Conservation (phyloP, 2,329 filamentous ascomycete genomes). For the Nothopassalora personata region DNA sequence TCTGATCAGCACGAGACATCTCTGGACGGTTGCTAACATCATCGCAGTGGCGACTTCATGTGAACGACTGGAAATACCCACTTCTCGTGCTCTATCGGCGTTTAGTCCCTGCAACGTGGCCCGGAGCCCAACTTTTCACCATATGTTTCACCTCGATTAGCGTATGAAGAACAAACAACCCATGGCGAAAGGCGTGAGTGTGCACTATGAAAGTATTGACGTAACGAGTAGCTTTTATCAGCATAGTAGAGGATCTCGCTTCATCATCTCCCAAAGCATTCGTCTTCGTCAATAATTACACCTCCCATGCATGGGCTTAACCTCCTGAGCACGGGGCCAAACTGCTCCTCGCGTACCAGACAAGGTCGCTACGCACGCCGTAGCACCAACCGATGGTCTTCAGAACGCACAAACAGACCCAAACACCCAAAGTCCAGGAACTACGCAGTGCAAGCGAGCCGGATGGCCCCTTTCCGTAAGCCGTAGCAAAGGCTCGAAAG, state of each 20-base stretch:
- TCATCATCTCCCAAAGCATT: background rate
- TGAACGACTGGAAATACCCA: background rate
- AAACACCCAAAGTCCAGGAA: too few relatives aligned
- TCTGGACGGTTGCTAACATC: background rate
- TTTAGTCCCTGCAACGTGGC: background rate
- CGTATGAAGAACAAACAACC: background rate
- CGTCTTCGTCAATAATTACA: background rate
- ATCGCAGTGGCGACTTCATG: constrained; percentile 15
- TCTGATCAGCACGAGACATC: constrained; percentile 26
- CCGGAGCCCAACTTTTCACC: background rate
- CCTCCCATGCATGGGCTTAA: background rate
- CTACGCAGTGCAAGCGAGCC: too few relatives aligned
- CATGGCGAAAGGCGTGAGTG: background rate
- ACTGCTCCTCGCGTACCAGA: too few relatives aligned
- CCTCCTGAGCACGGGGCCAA: background rate
- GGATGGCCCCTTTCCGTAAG: too few relatives aligned
- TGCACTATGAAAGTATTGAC: background rate
- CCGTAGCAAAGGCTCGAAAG: too few relatives aligned
- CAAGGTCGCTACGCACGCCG: too few relatives aligned
- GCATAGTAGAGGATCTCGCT: background rate
- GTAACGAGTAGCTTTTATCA: background rate
- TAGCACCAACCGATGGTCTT: too few relatives aligned
- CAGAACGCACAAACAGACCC: too few relatives aligned
- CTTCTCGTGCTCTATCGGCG: background rate
- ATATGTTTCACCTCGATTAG: background rate